These are phyloP conservation scores for Mrakia gelida DNA, from an alignment of 768 basidiomycete genomes.

Conservation along the genomic window DNA sequence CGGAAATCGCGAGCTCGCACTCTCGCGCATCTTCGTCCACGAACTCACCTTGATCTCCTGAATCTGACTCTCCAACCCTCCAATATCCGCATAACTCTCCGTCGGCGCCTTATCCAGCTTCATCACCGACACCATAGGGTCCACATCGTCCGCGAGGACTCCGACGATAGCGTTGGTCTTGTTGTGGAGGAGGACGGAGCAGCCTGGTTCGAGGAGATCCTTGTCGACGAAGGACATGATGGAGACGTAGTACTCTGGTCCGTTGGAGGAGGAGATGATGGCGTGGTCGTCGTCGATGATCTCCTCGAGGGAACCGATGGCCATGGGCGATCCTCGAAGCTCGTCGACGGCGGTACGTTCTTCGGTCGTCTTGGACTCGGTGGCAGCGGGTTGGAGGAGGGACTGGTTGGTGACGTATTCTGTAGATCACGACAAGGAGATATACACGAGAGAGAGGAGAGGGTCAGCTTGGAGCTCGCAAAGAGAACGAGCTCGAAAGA, in stretches of 20 bases:
- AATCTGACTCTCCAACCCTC: conserved; percentile 92
- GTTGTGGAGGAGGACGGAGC: conserved; percentile 90
- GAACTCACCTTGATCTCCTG: conserved; percentile 88
- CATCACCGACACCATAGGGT: conserved; percentile 85
- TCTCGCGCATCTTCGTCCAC: not conserved
- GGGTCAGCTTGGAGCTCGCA: not conserved
- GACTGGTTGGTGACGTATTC: conserved; percentile 45
- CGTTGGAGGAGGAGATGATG: conserved; percentile 91
- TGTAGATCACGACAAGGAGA: conserved; percentile 5
- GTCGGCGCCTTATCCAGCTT: conserved; percentile 93
- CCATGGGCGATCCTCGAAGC: conserved; percentile 91
- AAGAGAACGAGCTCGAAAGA: not conserved
- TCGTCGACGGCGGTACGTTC: conserved; percentile 91
- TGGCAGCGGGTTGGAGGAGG: conserved; percentile 46
- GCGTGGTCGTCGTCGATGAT: conserved; percentile 58
- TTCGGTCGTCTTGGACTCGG: conserved; percentile 94
- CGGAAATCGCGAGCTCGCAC: not conserved
- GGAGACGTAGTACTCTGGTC: conserved; percentile 93
- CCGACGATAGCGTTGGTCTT: conserved; percentile 93
- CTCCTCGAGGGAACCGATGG: conserved; percentile 96
- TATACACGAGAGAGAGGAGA: not conserved
- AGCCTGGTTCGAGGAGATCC: conserved; percentile 92
- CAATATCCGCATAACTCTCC: conserved; percentile 97
- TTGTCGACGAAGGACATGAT: conserved; percentile 99
- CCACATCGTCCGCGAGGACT: conserved; percentile 88